Base-by-base conservation (phyloP, 2,329 filamentous ascomycete species). In the Grosmannia serpens region DNA sequence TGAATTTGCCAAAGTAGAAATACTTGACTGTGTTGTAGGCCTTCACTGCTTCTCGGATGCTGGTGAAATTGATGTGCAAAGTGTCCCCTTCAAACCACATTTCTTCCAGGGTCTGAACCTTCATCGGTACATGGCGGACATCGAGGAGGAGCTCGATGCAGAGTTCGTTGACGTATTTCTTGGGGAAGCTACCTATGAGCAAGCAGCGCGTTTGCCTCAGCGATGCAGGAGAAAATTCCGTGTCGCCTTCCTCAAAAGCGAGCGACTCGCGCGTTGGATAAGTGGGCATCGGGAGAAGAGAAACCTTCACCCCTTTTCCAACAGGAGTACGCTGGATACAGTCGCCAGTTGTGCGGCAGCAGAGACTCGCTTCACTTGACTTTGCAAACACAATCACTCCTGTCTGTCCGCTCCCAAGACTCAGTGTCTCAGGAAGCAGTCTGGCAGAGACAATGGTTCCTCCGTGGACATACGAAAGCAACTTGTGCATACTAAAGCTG, bases 1-100 rank as follows among this genome's bases (percentile, higher is more conserved):
- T 58, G 20, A 60, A 64, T 27, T 58, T 62, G 5, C 62, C 53
- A 24, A 53, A 63, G 47, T 61, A 53, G 22, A 64, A 61, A 20
- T 57, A 49, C 13, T 44, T 55, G 4, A 58, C 44, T 10, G 55
- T 53, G 7, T 44, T 44, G 31, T 58, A 49, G 4, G 61, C 62
- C 22, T 54, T 58, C 4, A 52, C 53, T 3, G 61, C 60, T 27
- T 61, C 61, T 0, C 49, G 41, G n/a, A 63, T 61, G 55, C 59
- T 63, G 1, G 58, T 61, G 31, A 60, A 64, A 20, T 61, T 56
- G 8, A 64, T 61, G 50, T 61, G 56, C 17, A 64, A 27, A 0
- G 27, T 49, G 13, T 58, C 29, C 13, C 47, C 59, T 13, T 55
- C 56, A 24, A 60, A 64, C 62, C 62, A 64, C 52, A 64, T 54